Conservation (phyloP, 176 grass and related monocot species). For the Raddia distichophylla region DNA sequence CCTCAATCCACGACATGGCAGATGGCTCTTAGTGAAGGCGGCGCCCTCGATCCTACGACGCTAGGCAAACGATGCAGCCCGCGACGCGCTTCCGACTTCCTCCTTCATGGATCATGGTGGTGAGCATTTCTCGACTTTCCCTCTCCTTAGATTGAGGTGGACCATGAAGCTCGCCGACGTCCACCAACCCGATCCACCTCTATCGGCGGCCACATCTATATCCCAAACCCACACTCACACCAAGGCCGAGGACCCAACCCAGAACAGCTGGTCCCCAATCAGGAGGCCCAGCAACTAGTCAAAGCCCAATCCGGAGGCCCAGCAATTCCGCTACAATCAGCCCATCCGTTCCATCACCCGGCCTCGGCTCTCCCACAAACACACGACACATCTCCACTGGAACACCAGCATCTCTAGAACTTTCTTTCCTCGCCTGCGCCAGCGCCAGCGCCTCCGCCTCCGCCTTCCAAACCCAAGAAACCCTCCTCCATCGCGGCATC, state of each 20-base stretch:
- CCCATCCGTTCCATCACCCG: neutral
- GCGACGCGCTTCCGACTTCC: too few relatives aligned
- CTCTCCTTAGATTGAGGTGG: too few relatives aligned
- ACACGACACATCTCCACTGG: slow-evolving; percentile 30
- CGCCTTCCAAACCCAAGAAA: slow-evolving; percentile 56
- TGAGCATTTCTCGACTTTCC: too few relatives aligned
- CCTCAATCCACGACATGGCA: too few relatives aligned
- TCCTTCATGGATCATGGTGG: too few relatives aligned
- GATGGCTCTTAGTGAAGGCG: too few relatives aligned
- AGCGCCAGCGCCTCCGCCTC: slow-evolving; percentile 40
- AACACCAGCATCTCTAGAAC: slow-evolving; percentile 48
- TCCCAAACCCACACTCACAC: neutral
- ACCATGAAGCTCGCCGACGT: too few relatives aligned
- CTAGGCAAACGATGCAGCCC: too few relatives aligned
- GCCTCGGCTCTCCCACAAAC: neutral
- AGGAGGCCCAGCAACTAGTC: neutral
- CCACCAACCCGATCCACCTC: too few relatives aligned
- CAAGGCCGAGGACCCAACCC: neutral
- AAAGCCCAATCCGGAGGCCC: slow-evolving; percentile 5
- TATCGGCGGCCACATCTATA: neutral
- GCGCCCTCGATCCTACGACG: too few relatives aligned
- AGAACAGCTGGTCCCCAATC: too few relatives aligned
- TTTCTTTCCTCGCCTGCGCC: slow-evolving; percentile 49
- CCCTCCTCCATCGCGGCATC: slow-evolving; percentile 24
- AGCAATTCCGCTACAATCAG: neutral